Evolutionary conservation across 2,329 filamentous ascomycete species (phyloP).

Genomic region (Blastomyces gilchristii): DNA sequence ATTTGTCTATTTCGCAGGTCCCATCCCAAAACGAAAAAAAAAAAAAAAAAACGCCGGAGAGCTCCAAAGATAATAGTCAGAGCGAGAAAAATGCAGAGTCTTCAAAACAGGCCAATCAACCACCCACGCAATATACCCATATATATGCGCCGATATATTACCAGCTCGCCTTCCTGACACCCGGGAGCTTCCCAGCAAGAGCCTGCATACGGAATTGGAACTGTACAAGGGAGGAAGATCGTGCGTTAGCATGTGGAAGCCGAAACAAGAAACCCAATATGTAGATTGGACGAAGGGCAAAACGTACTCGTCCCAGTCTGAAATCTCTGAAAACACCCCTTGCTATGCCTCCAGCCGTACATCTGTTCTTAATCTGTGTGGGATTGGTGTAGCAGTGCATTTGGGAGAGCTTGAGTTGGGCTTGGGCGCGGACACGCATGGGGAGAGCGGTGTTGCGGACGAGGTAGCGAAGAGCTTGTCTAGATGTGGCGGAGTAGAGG

Average conservation of each 20-base stretch:
- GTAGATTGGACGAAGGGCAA: not conserved
- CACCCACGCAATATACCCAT: not conserved
- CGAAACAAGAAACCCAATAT: not conserved
- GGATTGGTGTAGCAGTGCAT: conserved; percentile 94
- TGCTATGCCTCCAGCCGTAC: conserved; percentile 81
- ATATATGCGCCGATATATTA: conserved; percentile 39
- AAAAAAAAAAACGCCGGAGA: not conserved
- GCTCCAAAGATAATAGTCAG: not conserved
- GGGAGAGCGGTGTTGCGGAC: conserved; percentile 86
- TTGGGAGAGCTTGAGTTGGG: conserved; percentile 82
- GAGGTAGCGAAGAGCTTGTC: conserved; percentile 87
- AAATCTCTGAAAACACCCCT: conserved; percentile 89
- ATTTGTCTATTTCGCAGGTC: not conserved
- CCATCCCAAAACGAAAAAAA: not conserved
- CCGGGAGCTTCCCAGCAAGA: conserved; percentile 71
- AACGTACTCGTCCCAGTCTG: conserved; percentile 77
- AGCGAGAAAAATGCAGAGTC: conserved; percentile 4
- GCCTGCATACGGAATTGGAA: conserved; percentile 90
- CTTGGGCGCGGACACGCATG: conserved; percentile 71
- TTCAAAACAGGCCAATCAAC: not conserved
- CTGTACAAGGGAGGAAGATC: conserved; percentile 38
- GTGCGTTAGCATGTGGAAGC: conserved; percentile 15
- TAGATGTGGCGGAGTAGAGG: conserved; percentile 27
- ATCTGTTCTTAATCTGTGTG: conserved; percentile 89
- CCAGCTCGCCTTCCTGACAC: conserved; percentile 95